Conservation (phyloP, 257 asterid species). For the Gardenia jasminoides region DNA sequence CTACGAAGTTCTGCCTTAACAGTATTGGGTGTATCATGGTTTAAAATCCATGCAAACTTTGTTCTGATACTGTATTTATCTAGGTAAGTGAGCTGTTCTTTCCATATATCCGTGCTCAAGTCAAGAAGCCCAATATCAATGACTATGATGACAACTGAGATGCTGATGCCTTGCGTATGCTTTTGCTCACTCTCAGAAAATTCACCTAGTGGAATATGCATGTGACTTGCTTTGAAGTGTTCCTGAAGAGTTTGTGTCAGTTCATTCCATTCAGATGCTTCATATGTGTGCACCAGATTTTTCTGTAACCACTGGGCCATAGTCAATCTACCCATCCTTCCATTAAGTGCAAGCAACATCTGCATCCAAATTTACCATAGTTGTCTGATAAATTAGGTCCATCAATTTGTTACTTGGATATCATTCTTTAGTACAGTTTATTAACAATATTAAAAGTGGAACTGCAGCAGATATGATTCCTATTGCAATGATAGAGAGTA, state of each 20-base stretch:
- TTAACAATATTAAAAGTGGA: background rate
- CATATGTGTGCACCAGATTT: slow-evolving; percentile 51
- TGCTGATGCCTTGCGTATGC: slow-evolving; percentile 16
- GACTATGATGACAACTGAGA: slow-evolving; percentile 42
- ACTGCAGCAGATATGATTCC: background rate
- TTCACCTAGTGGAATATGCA: slow-evolving; percentile 24
- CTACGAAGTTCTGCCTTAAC: slow-evolving; percentile 66
- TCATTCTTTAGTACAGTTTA: background rate
- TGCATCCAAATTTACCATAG: slow-evolving; percentile 37
- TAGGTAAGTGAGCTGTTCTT: slow-evolving; percentile 70
- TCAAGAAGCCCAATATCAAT: slow-evolving; percentile 75
- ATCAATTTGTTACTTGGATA: background rate
- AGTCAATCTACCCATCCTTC: slow-evolving; percentile 57
- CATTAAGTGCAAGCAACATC: slow-evolving; percentile 89
- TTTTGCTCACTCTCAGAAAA: slow-evolving; percentile 30
- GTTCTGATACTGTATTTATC: slow-evolving; percentile 50
- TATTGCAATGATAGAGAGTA: background rate
- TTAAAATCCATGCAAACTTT: slow-evolving; percentile 74
- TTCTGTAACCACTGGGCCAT: slow-evolving; percentile 66
- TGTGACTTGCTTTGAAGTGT: slow-evolving; percentile 26
- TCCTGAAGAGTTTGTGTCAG: slow-evolving; percentile 61
- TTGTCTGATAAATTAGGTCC: background rate
- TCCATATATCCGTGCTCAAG: slow-evolving; percentile 72
- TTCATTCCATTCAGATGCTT: slow-evolving; percentile 82
- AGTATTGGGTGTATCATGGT: slow-evolving; percentile 59